Base-by-base conservation (phyloP, 2,329 filamentous ascomycete species). In the Ophiocordyceps camponoti-rufipedis region DNA sequence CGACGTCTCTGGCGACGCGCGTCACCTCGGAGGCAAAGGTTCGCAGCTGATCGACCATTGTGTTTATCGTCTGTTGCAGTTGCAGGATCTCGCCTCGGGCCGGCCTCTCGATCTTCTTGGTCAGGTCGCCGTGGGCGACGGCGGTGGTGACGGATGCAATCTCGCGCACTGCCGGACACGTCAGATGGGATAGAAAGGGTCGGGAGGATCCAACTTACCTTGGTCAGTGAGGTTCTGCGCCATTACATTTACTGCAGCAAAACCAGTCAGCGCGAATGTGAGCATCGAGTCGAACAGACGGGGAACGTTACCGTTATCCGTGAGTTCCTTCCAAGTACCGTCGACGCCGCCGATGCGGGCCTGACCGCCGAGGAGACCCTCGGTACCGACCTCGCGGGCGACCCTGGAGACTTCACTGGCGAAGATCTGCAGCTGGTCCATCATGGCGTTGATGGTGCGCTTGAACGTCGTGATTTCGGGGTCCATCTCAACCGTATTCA, bases 391-490 rank as follows among this genome's bases (percentile, higher is more conserved):
- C 64, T 96, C 89, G 61, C 86, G 84, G 45, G 89, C 89, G 53
- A 96, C 80, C 53, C 86, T 82, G 32, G 89, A 95, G 56, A 96
- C 89, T 67, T 96, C 88, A 62, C 85, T 93, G 52, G 89, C 89
- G 63, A 96, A 96, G 48, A 93, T 85, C 60, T 95, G 88, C 48
- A 96, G 73, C 63, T 95, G 89, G 59, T 96, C 89, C 78, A 96
- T 94, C 89, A 96, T 96, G 53, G 85, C 93, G 62, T 96, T 96
- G 68, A 96, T 96, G 50, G 89, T 95, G 56, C 86, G 81, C 67
- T 96, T 96, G 71, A 96, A 96, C 10, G 86, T 88, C 28, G 87
- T 91, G 57, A 96, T 96, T 71, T 96, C 89, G 28, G 88, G 87
- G 70, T 96, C 89, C 82, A 95, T 91, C 67, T 96, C 89, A 53